Base-by-base conservation (phyloP, 176 grass and related monocot genomes). In the Cenchrus purpureus region DNA sequence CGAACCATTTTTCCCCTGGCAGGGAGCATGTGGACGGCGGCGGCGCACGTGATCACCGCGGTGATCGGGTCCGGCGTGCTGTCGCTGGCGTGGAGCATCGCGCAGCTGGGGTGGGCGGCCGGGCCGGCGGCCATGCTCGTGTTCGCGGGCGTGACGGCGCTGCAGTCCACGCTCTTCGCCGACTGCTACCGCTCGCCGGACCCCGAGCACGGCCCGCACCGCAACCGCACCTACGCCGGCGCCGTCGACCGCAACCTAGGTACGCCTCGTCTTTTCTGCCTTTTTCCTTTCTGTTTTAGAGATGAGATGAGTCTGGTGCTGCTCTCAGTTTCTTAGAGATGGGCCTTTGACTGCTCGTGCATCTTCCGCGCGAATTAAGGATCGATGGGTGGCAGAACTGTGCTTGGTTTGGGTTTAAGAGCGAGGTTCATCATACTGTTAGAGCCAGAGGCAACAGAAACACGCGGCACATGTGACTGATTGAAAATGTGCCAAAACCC, bases 151-250 rank as follows among this genome's bases (percentile, higher is more conserved):
- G 93, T 95, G 3, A 95, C 92, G 73, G 92, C 92, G 87, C 89
- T 95, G 83, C 94, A 90, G 28, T 98, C 96, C 48, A 80, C 85
- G 19, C 84, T 98, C 43, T 85, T 95, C 69, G 86, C 96, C 73
- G 96, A 98, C 65, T 98, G 96, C 90, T 98, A 98, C 83, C 96
- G 89, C 0, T 95, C 89, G 84, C 93, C 91, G 52, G 93, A 98
- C 76, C 89, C 86, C 4, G 82, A 82, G 86, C 83, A 83, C 55
- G 96, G 96, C 0, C 94, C 94, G 69, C 93, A 92, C 91, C 84
- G 88, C 51, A 98, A 98, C 86, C 92, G 94, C 84, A 95, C 91
- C 48, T 98, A 98, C 91, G 91, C 92, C 46, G 68, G 87, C 29
- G 93, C 93, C 74, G 96, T 98, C 56, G 93, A 92, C 22, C 87